These are phyloP conservation scores for Maudiozyma barnettii DNA, from an alignment of 805 yeast species.

Conservation along the genomic window DNA sequence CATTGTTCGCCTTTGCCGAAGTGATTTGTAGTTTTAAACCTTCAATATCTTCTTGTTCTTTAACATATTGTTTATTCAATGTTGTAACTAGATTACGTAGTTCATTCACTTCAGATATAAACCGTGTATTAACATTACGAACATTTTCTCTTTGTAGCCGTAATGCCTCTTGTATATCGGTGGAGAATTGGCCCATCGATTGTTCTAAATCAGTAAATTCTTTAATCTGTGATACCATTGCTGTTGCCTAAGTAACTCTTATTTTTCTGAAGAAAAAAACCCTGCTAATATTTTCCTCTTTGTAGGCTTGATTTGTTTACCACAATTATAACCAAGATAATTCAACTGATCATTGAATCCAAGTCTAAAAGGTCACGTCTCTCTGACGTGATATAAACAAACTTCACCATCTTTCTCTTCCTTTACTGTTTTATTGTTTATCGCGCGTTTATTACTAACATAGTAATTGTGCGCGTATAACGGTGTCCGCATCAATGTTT, in stretches of 20 bases:
- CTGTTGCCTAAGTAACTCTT: neutral
- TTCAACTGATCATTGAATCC: too few relatives aligned
- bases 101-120: constrained; percentile 7
- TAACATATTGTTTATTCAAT: constrained; percentile 23
- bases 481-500: too few relatives aligned
- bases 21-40: constrained; percentile 21
- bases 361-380: too few relatives aligned
- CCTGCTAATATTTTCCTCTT: too few relatives aligned
- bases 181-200: constrained; percentile 2
- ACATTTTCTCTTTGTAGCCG: neutral
- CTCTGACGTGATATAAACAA: too few relatives aligned
- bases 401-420: too few relatives aligned
- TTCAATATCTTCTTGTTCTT: constrained; percentile 10
- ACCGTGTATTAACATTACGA: constrained; percentile 6
- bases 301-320: too few relatives aligned
- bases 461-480: too few relatives aligned
- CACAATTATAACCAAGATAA: too few relatives aligned
- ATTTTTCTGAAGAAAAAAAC: neutral
- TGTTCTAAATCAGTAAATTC: constrained; percentile 2
- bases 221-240: constrained; percentile 4
- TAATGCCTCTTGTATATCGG: constrained; percentile 3
- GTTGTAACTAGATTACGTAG: constrained; percentile 21
- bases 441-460: too few relatives aligned
- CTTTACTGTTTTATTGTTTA: too few relatives aligned
- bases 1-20: constrained; percentile 18